Base-by-base conservation (phyloP, 2,329 filamentous ascomycete species). In the Pyrenophora seminiperda region DNA sequence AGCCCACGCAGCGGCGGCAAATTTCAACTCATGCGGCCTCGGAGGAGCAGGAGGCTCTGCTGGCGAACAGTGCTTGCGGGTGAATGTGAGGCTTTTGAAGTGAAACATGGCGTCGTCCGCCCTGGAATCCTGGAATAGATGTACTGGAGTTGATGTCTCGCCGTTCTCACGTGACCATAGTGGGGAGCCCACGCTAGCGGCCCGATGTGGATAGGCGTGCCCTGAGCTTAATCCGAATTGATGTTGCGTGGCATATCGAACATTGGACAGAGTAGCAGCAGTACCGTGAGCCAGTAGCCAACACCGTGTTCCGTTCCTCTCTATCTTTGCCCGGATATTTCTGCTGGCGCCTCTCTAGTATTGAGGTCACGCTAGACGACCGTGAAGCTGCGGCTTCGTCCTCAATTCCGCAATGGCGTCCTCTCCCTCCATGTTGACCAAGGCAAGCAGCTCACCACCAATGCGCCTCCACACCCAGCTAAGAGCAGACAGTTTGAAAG, bases 401-500 rank as follows among this genome's bases (percentile, higher is more conserved):
- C 62, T 57, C 59, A 68, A 64, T 64, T 66, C 72, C 71, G 73
- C 65, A 67, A 79, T 79, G 75, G 72, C 73, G 46, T 74, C 76
- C 43, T 74, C 76, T 62, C 76, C 77, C 56, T 76, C 72, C 59
- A 81, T 81, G 78, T 76, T 81, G 71, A 81, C 78, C 65, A 81
- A 81, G 74, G 79, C 74, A 75, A 18, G 63, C 54, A 51, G 50
- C 52, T 58, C 58, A 49, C 43, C 49, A 22, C 36, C 43, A 49
- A 41, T 44, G 47, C 48, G 39, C 53, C 20, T 31, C 7, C 7
- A 20, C 40, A 20, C 24, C 47, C 38, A 46, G 48, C 61, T 71
- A 41, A 73, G 44, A 9, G 15, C 40, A 6, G 44, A 19, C 59
- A 84, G 81, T 84, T 84, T 67, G 84, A 87, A 70, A 86, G 83